Conservation (phyloP, 768 basidiomycete genomes). For the Phlebiopsis flavidoalba region DNA sequence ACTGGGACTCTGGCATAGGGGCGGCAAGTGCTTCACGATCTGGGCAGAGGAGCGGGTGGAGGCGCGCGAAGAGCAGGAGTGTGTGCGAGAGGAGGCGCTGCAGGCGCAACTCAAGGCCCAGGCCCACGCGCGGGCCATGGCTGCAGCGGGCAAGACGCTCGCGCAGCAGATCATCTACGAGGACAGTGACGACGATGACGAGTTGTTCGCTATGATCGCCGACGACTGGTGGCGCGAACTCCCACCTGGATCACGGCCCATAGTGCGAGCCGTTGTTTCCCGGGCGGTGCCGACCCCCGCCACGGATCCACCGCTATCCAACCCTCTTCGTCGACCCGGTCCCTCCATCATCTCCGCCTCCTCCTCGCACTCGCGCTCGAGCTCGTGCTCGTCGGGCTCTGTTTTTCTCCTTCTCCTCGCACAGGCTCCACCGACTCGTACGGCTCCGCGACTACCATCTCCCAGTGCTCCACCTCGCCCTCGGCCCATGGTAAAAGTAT, state of each 20-base stretch:
- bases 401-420: slow-evolving; percentile 64
- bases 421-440: slow-evolving; percentile 41
- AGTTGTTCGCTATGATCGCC: slow-evolving; percentile 70
- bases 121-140: slow-evolving; percentile 16
- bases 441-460: slow-evolving; percentile 35
- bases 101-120: slow-evolving; percentile 19
- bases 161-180: slow-evolving; percentile 71
- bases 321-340: slow-evolving; percentile 40
- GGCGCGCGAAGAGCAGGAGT: slow-evolving; percentile 17
- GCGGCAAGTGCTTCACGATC: slow-evolving; percentile 49
- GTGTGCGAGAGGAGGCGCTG: slow-evolving; percentile 13
- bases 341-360: slow-evolving; percentile 42
- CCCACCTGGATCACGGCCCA: slow-evolving; percentile 71
- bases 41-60: slow-evolving; percentile 56
- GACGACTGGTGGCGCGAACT: slow-evolving; percentile 63
- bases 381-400: slow-evolving; percentile 64
- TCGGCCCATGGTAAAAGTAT: no score
- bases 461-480: slow-evolving; percentile 30
- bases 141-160: slow-evolving; percentile 45
- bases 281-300: slow-evolving; percentile 25
- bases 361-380: slow-evolving; percentile 48
- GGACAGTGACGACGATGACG: slow-evolving; percentile 68
- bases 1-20: slow-evolving; percentile 35
- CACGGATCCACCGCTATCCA: slow-evolving; percentile 28
- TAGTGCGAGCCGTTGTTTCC: slow-evolving; percentile 57